Percentiles rank a stretch among this genome's conserved stretches.
Evolutionary conservation across 495 filamentous ascomycete species (phyloP).

Genomic region (Glutinoglossum americanum): DNA sequence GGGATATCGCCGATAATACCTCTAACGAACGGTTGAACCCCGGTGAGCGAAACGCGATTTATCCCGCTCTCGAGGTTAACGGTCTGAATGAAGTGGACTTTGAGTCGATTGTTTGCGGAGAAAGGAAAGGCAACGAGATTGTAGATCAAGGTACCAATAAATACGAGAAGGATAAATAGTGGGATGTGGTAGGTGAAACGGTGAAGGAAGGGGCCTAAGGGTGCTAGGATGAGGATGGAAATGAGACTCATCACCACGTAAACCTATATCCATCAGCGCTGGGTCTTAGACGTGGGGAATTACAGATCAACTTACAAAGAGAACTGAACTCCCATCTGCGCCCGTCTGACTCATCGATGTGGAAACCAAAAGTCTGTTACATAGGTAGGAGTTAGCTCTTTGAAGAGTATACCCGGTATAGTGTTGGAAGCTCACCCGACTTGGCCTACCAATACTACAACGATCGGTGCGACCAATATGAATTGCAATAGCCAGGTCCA

Average conservation of each 20-base stretch:
- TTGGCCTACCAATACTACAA: constrained; percentile 51
- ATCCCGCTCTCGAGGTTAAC: constrained; percentile 54
- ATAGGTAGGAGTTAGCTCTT: not conserved
- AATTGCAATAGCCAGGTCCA: constrained; percentile 83
- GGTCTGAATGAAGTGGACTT: constrained; percentile 68
- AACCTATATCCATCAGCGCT: constrained; percentile 16
- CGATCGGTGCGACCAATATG: constrained; percentile 53
- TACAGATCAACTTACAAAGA: constrained; percentile 18
- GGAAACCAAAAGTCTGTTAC: constrained; percentile 39
- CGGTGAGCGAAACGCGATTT: constrained; percentile 46
- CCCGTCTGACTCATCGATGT: constrained; percentile 59
- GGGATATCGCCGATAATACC: constrained; percentile 46
- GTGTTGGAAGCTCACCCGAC: constrained; percentile 14
- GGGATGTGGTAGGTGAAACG: constrained; percentile 70
- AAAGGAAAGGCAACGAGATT: constrained; percentile 82
- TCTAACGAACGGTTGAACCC: constrained; percentile 48
- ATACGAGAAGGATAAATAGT: constrained; percentile 48
- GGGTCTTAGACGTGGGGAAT: not conserved
- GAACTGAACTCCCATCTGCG: constrained; percentile 44
- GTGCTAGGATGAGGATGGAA: constrained; percentile 52
- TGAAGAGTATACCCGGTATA: not conserved
- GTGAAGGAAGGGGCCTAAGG: constrained; percentile 67
- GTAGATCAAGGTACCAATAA: constrained; percentile 60
- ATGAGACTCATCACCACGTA: constrained; percentile 49
- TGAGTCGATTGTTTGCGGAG: constrained; percentile 52